Conservation (phyloP, 768 basidiomycete genomes). For the Kwoniella dejecticola region DNA sequence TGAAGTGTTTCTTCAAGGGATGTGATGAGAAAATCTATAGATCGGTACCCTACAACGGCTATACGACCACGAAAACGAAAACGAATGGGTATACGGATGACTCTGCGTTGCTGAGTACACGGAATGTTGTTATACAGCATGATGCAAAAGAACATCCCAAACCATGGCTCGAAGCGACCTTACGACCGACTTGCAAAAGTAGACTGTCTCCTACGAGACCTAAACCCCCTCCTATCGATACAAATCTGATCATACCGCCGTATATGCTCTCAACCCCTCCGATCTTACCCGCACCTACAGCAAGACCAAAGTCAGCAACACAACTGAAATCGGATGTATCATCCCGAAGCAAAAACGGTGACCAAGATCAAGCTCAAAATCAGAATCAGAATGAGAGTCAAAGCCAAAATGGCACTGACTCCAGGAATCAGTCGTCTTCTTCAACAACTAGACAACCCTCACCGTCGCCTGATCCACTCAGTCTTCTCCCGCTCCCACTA, state of each 20-base stretch:
- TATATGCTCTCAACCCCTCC: constrained; percentile 7
- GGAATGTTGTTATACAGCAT: no score
- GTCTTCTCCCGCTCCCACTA: neutral
- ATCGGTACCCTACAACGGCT: no score
- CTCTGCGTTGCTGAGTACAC: no score
- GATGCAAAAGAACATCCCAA: constrained; percentile 3
- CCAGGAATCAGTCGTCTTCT: no score
- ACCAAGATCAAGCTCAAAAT: no score
- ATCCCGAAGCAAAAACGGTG: no score
- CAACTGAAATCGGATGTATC: no score
- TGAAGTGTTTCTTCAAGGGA: neutral
- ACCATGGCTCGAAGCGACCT: neutral
- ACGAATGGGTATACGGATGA: no score
- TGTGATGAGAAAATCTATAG: constrained; percentile 3
- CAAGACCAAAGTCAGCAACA: neutral
- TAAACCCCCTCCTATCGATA: neutral
- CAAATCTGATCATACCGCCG: constrained; percentile 1
- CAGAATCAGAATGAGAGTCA: no score
- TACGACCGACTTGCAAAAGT: neutral
- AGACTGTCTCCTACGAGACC: neutral
- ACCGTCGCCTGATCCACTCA: neutral
- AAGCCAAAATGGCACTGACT: no score
- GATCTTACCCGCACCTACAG: neutral
- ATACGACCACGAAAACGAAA: no score
- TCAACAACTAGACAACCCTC: neutral